Evolutionary conservation across 192 early-diverging fungal genomes (phyloP).

Genomic region (Backusella sp.): DNA sequence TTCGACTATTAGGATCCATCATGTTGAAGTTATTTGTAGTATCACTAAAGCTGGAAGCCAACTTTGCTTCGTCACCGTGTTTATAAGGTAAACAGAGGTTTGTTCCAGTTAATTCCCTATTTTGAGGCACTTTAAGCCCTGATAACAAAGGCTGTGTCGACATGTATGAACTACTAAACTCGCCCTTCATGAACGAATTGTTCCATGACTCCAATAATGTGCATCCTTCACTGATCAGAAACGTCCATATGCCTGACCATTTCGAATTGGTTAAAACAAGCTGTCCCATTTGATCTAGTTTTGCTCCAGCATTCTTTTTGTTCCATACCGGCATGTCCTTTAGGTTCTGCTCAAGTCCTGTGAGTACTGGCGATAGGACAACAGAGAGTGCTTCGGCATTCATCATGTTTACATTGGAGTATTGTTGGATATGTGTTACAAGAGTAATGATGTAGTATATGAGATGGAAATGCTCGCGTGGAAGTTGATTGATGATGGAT

Average conservation of each 20-base stretch:
- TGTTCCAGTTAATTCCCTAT: no score
- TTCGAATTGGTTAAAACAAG: conserved; percentile 24
- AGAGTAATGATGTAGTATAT: conserved; percentile 22
- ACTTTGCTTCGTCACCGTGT: not conserved
- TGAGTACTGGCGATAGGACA: conserved; percentile 32
- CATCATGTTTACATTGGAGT: conserved; percentile 31
- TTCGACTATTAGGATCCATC: not conserved
- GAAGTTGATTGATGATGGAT: conserved; percentile 6
- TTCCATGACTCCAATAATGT: conserved; percentile 15
- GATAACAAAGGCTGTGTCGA: not conserved
- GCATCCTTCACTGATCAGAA: conserved; percentile 21
- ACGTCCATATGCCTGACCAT: conserved; percentile 29
- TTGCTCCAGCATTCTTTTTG: not conserved
- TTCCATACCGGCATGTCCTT: not conserved
- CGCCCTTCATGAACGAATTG: not conserved
- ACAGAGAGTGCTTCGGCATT: conserved; percentile 35
- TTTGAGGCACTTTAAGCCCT: not conserved
- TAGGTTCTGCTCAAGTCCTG: conserved; percentile 29
- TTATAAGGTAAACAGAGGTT: not conserved
- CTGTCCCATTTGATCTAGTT: conserved; percentile 15
- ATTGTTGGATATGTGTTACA: conserved; percentile 16
- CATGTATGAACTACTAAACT: not conserved
- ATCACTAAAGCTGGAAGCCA: not conserved
- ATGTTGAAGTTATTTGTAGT: not conserved
- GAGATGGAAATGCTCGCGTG: conserved; percentile 19